Evolutionary conservation across 1,284 basidiomycete genomes (phyloP), one percentile per base, ranked within the genome.

Genomic region (Ceraceosorus guamensis): DNA sequence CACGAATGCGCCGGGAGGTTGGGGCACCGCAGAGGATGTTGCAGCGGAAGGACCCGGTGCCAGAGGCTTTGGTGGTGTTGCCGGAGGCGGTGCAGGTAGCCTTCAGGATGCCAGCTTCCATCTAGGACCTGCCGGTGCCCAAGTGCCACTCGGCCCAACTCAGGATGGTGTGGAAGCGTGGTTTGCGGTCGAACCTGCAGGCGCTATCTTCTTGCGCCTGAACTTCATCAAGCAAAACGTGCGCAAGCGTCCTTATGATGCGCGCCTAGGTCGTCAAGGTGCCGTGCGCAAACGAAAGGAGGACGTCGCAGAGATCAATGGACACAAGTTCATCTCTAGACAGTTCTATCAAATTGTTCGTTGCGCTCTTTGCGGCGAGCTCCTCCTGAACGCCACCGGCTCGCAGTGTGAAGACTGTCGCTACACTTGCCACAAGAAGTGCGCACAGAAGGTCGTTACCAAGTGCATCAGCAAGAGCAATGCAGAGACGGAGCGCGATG

Each of bases 371-470:
- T 99, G 95, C 80, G 87, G 86, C 78, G 93, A 98, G 72, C 95
- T 98, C 80, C 81, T 98, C 65, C 87, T 97, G 76, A 97, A 98
- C 62, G 95, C 91, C 3, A 83, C 89, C 58, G 95, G 95, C 6
- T 97, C 93, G 79, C 93, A 97, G 79, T 99, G 95, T 80, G 93
- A 98, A 75, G 95, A 99, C 77, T 99, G 95, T 78, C 86, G 91
- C 62, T 99, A 97, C 77, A 91, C 90, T 5, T 98, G 95, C 78
- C 95, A 99, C 82, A 95, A 92, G 81, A 96, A 95, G 77, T 99
- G 73, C 37, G 95, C 78, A 89, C 89, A 93, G 72, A 98, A 98
- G 78, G 93, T 98, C 16, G 91, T 98, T 67, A 99, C 93, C 5
- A 98, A 97, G 78, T 99, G 95, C 81, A 96, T 98, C 69, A 92